Percentiles rank a stretch among this genome's conserved stretches.
These are phyloP conservation scores for Quercus berberidifolia DNA, from an alignment of 306 rosid species.

Conservation along the genomic window DNA sequence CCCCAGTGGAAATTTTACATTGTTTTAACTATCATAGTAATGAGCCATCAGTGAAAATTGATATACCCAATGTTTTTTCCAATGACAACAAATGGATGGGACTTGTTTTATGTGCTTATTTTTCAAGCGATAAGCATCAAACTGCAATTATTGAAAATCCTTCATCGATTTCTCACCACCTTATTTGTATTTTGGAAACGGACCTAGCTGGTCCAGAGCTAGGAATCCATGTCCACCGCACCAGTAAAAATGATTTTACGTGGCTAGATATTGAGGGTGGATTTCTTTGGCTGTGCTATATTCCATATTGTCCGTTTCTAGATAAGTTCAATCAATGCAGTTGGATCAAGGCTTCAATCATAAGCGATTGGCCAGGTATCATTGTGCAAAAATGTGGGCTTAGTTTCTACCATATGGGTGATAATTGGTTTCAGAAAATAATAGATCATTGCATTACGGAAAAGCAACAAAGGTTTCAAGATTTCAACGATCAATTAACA, in stretches of 20 bases:
- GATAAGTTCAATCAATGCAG: fast-evolving
- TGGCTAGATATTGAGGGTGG: not conserved
- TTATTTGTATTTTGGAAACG: not conserved
- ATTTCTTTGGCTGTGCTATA: no score
- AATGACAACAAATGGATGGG: not conserved
- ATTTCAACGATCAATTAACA: no score
- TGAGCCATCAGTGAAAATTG: fast-evolving
- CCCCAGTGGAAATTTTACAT: no score
- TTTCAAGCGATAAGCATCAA: no score
- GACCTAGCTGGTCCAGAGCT: fast-evolving
- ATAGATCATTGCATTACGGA: no score
- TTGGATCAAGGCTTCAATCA: not conserved
- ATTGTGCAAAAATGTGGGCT: not conserved
- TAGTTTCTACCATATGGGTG: no score
- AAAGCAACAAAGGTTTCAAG: no score
- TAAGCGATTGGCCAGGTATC: not conserved
- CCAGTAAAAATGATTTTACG: fast-evolving
- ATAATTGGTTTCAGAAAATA: fast-evolving
- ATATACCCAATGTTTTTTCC: not conserved
- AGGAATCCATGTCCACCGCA: not conserved
- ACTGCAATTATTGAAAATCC: not conserved
- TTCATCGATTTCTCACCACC: not conserved
- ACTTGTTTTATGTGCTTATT: no score
- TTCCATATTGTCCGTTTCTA: fast-evolving
- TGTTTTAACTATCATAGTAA: fast-evolving